Conservation (phyloP, 2,329 filamentous ascomycete species). For the Monilinia aucupariae region DNA sequence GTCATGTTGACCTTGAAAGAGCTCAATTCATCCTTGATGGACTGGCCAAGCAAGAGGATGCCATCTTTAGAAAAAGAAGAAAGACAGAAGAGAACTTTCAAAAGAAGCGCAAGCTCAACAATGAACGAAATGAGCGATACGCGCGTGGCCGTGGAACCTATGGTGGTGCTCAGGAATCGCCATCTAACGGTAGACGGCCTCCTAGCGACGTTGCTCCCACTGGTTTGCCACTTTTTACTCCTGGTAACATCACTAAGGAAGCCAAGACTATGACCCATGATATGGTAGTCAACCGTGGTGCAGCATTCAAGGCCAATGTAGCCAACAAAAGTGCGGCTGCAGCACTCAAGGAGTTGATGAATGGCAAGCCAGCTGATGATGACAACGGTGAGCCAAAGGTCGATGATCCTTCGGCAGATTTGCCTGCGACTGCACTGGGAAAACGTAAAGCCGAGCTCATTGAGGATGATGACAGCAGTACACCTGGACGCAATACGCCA, state of each 20-base stretch:
- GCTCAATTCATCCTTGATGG: slow-evolving; percentile 85
- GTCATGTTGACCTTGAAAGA: slow-evolving; percentile 77
- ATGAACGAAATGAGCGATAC: slow-evolving; percentile 41
- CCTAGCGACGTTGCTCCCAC: slow-evolving; percentile 35
- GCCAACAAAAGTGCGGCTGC: slow-evolving; percentile 95
- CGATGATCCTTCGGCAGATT: slow-evolving; percentile 29
- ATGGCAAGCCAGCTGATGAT: slow-evolving; percentile 32
- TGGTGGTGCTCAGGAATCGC: slow-evolving; percentile 29
- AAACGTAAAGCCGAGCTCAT: slow-evolving; percentile 75
- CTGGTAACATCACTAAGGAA: slow-evolving; percentile 50
- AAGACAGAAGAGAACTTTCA: slow-evolving; percentile 80
- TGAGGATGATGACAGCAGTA: slow-evolving; percentile 53
- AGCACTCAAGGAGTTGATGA: slow-evolving; percentile 72
- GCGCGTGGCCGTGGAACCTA: slow-evolving; percentile 35
- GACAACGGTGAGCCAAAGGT: slow-evolving; percentile 15
- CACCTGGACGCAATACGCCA: slow-evolving; percentile 55
- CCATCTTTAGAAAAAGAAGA: slow-evolving; percentile 83
- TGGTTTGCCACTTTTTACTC: slow-evolving; percentile 53
- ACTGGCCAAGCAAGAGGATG: slow-evolving; percentile 86
- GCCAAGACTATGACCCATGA: slow-evolving; percentile 70
- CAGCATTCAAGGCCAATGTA: slow-evolving; percentile 61
- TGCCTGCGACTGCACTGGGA: slow-evolving; percentile 49
- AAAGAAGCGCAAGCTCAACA: slow-evolving; percentile 71
- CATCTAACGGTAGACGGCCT: slow-evolving; percentile 29
- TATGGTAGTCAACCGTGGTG: slow-evolving; percentile 73